These are phyloP conservation scores for Coemansia sp. DNA, from an alignment of 192 early-diverging fungal species.

Conservation along the genomic window DNA sequence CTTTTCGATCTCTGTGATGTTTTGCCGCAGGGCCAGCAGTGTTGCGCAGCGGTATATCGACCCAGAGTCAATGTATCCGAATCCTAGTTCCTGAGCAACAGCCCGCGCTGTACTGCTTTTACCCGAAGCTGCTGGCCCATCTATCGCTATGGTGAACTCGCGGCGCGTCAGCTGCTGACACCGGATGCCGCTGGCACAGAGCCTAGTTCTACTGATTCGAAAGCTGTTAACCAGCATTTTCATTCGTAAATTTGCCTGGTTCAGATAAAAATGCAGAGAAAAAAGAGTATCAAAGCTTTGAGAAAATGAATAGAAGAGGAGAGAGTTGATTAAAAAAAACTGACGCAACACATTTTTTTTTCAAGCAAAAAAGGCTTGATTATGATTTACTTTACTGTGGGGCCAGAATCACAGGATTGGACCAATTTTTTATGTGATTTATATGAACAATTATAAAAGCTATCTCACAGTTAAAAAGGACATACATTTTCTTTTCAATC, in stretches of 20 bases:
- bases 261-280: too few relatives aligned
- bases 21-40: constrained; percentile 28
- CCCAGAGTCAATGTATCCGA: constrained; percentile 76
- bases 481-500: too few relatives aligned
- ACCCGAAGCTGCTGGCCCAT: constrained; percentile 78
- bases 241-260: background rate
- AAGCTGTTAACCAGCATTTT: background rate
- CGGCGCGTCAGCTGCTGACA: constrained; percentile 10
- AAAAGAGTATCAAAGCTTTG: too few relatives aligned
- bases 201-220: background rate
- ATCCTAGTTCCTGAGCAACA: constrained; percentile 62
- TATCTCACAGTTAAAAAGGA: too few relatives aligned
- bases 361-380: too few relatives aligned
- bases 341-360: too few relatives aligned
- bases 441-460: too few relatives aligned
- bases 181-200: background rate
- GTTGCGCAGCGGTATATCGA: constrained; percentile 60
- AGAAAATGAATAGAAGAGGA: too few relatives aligned
- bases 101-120: constrained; percentile 76
- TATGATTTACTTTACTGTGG: too few relatives aligned
- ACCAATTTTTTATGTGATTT: too few relatives aligned
- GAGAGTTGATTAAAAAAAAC: too few relatives aligned
- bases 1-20: constrained; percentile 12
- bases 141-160: constrained; percentile 64
- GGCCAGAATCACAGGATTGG: too few relatives aligned